Evolutionary conservation across 2,329 filamentous ascomycete genomes (phyloP).

Genomic region (Kalmusia sp.): DNA sequence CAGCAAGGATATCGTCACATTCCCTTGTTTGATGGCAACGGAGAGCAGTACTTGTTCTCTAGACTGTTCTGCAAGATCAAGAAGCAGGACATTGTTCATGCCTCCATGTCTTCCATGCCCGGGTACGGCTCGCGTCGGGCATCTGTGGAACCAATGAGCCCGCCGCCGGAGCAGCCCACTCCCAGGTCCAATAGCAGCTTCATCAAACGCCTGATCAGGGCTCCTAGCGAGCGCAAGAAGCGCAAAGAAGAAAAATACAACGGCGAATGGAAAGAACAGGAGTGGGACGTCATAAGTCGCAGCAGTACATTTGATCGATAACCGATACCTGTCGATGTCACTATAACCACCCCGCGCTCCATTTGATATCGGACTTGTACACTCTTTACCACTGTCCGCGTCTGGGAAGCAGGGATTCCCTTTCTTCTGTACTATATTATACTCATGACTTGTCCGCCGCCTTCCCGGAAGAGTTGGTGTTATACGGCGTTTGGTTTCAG

Average conservation of each 20-base stretch:
- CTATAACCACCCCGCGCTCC: slow-evolving; percentile 15
- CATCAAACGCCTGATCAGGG: slow-evolving; percentile 53
- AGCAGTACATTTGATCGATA: slow-evolving; percentile 46
- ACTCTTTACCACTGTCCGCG: slow-evolving; percentile 15
- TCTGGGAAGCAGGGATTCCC: slow-evolving; percentile 21
- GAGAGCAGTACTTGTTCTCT: slow-evolving; percentile 93
- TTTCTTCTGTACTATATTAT: slow-evolving; percentile 28
- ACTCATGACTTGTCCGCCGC: slow-evolving; percentile 16
- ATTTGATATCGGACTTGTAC: slow-evolving; percentile 27
- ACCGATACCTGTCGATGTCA: slow-evolving; percentile 21
- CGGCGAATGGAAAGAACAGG: slow-evolving; percentile 42
- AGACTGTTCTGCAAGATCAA: slow-evolving; percentile 91
- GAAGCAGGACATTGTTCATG: slow-evolving; percentile 61
- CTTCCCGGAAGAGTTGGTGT: slow-evolving; percentile 14
- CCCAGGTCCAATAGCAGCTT: slow-evolving; percentile 43
- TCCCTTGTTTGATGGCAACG: slow-evolving; percentile 85
- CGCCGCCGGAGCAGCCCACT: slow-evolving; percentile 39
- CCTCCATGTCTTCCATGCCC: slow-evolving; percentile 35
- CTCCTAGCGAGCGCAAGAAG: slow-evolving; percentile 51
- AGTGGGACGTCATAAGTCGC: slow-evolving; percentile 41
- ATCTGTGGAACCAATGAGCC: slow-evolving; percentile 35
- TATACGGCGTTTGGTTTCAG: slow-evolving; percentile 17
- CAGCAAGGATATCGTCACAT: slow-evolving; percentile 93
- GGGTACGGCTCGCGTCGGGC: slow-evolving; percentile 31
- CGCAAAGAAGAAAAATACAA: slow-evolving; percentile 39